A percentile compares a stretch with the other conserved stretches of the same genome.
These are phyloP conservation scores for Proliferodiscus dingleyae DNA, from an alignment of 2,329 filamentous ascomycete genomes.

Conservation along the genomic window DNA sequence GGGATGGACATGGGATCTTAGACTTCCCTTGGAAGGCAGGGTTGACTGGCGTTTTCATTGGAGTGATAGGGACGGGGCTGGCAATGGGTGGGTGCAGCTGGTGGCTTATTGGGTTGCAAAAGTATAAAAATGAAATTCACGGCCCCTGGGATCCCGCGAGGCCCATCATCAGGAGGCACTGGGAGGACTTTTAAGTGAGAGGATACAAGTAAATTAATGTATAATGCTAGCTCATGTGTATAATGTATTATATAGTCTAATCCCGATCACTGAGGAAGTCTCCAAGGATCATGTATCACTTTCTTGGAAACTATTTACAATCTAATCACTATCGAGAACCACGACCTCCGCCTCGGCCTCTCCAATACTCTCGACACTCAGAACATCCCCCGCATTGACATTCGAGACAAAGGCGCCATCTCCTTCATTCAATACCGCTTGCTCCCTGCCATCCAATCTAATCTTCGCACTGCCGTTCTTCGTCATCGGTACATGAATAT, in stretches of 20 bases:
- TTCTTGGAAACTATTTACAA: too few species aligned
- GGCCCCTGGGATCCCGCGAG: conserved; percentile 96
- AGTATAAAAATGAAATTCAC: conserved; percentile 98
- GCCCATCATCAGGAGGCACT: conserved; percentile 68
- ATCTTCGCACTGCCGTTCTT: conserved; percentile 71
- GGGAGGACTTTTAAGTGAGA: conserved; percentile 26
- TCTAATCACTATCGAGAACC: conserved; percentile 27
- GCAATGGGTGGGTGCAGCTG: conserved; percentile 92
- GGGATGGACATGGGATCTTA: conserved; percentile 53
- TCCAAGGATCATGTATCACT: too few species aligned
- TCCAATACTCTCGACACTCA: conserved; percentile 63
- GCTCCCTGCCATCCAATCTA: conserved; percentile 59
- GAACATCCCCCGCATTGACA: conserved; percentile 58
- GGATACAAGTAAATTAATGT: not conserved
- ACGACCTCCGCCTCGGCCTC: conserved; percentile 57
- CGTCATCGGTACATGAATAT: conserved; percentile 75
- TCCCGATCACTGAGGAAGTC: too few species aligned
- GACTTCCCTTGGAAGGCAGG: conserved; percentile 30
- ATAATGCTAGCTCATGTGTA: too few species aligned
- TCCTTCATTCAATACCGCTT: conserved; percentile 65
- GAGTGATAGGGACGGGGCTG: conserved; percentile 67
- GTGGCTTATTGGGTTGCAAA: conserved; percentile 96
- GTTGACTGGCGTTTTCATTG: conserved; percentile 67
- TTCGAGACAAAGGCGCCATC: conserved; percentile 73
- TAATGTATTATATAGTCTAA: too few species aligned